phyloP scores from a whole-genome alignment of 176 grass and related monocot genomes.

The Oryza meridionalis region DNA sequence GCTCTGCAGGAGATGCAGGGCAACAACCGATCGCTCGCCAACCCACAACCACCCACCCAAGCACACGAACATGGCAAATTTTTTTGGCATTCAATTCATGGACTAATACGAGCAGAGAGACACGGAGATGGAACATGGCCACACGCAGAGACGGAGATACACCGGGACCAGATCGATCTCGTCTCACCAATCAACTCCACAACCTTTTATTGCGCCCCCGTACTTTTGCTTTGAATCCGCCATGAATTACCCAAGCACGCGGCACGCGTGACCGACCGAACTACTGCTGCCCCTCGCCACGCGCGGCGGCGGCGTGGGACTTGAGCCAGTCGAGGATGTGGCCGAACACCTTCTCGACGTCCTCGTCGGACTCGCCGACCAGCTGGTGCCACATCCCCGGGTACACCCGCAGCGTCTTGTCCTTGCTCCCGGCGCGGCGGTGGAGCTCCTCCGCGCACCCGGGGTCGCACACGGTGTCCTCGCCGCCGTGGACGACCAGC shows the following conservation, averaged over 20 bases:
- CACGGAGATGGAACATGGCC: too few relatives aligned
- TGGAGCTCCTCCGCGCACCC: slow-evolving; percentile 73
- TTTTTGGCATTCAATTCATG: neutral
- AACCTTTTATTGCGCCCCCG: neutral
- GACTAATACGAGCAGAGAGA: neutral
- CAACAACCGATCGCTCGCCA: neutral
- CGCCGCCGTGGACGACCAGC: slow-evolving; percentile 74
- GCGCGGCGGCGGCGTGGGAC: slow-evolving; percentile 6
- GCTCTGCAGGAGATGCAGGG: too few relatives aligned
- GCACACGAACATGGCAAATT: neutral
- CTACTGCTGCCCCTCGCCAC: neutral
- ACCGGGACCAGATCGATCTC: neutral
- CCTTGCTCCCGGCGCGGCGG: slow-evolving; percentile 58
- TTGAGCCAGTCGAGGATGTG: slow-evolving; percentile 77
- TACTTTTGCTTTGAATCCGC: neutral
- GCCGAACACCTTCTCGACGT: slow-evolving; percentile 75
- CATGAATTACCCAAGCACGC: neutral
- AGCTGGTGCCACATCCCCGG: slow-evolving; percentile 94
- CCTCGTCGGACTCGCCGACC: slow-evolving; percentile 82
- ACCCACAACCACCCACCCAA: neutral
- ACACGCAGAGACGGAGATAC: neutral
- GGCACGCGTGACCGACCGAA: slow-evolving; percentile 11
- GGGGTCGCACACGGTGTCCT: slow-evolving; percentile 77
- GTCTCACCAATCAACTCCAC: neutral
- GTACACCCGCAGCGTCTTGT: slow-evolving; percentile 78